Evolutionary conservation across 345 rosid species (phyloP).

Genomic region (Hirschfeldia incana): DNA sequence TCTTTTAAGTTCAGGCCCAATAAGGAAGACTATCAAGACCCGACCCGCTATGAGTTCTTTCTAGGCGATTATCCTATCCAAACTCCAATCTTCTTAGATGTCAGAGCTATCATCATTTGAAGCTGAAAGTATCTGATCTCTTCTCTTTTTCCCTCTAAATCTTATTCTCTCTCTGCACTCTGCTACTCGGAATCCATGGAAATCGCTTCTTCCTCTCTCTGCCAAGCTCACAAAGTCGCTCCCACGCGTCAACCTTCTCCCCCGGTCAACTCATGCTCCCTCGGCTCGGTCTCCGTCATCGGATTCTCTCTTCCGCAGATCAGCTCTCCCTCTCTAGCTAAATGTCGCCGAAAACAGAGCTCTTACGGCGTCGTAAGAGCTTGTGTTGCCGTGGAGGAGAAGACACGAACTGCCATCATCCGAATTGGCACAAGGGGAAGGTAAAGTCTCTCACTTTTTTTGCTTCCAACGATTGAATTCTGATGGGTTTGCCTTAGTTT

Average conservation of each 20-base stretch:
- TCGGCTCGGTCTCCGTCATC: conserved; percentile 55
- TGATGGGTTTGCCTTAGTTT: not conserved
- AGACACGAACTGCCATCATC: conserved; percentile 65
- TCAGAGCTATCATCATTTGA: conserved; percentile 32
- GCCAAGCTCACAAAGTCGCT: conserved; percentile 21
- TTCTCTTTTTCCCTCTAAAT: conserved; percentile 7
- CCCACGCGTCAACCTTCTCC: conserved; percentile 30
- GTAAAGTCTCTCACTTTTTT: conserved; percentile 41
- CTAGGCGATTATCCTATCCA: conserved; percentile 38
- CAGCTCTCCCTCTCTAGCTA: conserved; percentile 43
- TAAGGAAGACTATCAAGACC: not conserved
- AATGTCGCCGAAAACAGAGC: conserved; percentile 34
- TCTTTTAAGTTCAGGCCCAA: not conserved
- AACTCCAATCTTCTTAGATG: conserved; percentile 6
- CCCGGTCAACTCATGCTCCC: conserved; percentile 39
- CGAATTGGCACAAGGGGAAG: conserved; percentile 97
- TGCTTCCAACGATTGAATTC: not conserved
- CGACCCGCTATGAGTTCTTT: not conserved
- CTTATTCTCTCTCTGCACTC: not conserved
- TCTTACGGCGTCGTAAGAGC: conserved; percentile 48
- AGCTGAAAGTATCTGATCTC: conserved; percentile 14
- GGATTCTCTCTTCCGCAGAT: conserved; percentile 53
- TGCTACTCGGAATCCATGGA: conserved; percentile 19
- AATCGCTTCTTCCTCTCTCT: conserved; percentile 29
- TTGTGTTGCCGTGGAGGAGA: conserved; percentile 69